Base-by-base conservation (phyloP, 169 alveolate genomes). In the Fabrea salina region DNA sequence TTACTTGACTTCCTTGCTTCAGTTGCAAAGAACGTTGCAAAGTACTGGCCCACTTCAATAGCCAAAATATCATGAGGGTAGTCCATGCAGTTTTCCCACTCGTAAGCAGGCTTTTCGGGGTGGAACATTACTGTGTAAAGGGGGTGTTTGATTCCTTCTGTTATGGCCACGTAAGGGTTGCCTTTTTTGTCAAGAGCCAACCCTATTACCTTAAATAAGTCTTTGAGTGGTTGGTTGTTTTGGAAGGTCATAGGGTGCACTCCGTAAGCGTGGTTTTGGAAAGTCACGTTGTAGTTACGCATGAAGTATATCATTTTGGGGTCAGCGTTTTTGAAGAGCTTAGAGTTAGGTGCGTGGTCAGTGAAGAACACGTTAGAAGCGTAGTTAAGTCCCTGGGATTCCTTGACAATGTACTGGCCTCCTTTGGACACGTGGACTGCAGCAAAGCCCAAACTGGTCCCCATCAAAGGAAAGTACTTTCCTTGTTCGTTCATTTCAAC, bases 401-500 rank as follows among this genome's bases (percentile, higher is more conserved):
- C 56, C 49, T 58, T 74, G 61, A 44, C 43, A 50, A 40, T 53
- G 37, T 49, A 41, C 2, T 25, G 30, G 33, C 53, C 44, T 35
- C 30, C 49, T 64, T 33, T 11, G n/a, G 84, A 61, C 16, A 35
- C 43, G 13, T 76, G 53, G 22, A 90, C 25, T 39, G 66, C 71
- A 37, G 88, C 90, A 70, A 82, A 86, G 3, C 95, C 95, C 35
- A 82, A 84, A 67, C 95, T 88, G 4, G 90, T 88, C 19, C 88
- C 95, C 90, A 88, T 88, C 8, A 89, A 22, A 11, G 93, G 93
- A n/a, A 61, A 57, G 40, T 79, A 57, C 19, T 30, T 41, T 13
- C 91, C 91, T 11, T 82, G 32, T 49, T 88, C 82, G 56, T 82
- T 88, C 32, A 57, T 33, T 27, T 75, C 27, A 27, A 47, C 74